Base-by-base conservation (phyloP, 805 yeast species). In the Candida boidinii region DNA sequence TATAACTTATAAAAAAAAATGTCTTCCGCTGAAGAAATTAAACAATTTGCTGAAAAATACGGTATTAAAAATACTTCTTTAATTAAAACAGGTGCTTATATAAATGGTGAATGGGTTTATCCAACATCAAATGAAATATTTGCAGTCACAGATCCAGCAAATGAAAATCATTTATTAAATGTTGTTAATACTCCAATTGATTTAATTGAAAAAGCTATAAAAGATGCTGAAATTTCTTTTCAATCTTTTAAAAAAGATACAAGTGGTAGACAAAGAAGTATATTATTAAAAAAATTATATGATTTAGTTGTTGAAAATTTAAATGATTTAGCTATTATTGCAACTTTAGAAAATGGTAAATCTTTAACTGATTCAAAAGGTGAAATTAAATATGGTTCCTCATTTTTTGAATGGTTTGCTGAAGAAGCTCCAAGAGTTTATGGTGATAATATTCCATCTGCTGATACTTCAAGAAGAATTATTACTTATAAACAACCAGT, bases 321-420 rank as follows among this genome's bases (percentile, higher is more conserved):
- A 18, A 74, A 71, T 5, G 92, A 81, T 48, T 65, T 82, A 39
- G 88, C 86, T 22, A 66, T 54, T 36, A 51, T 82, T 30, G 62
- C 76, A 33, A 73, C 82, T 12, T 54, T 73, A 39, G 94, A 82
- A 49, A 83, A 82, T 50, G 94, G 94, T 23, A 82, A 82, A 54
- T 71, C 88, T 1, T 55, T 66, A 11, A 67, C 73, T 1, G 92
- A 82, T 50, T 78, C 90, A n/a, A 50, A 58, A 31, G 88, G 87
- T 5, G 92, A 82, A 51, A 66, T 81, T 19, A 53, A 48, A 31
- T 76, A 77, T 44, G 78, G 81, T 8, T 79, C 85, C 2, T 71
- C 83, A 6, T 87, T 81, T 56, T 81, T 84, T 53, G 87, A 85
- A 50, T 88, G 96, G 96, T 88, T 76, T 51, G 67, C 94, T 21